Base-by-base conservation (phyloP, 2,329 filamentous ascomycete genomes). In the Apiospora malaysiana region DNA sequence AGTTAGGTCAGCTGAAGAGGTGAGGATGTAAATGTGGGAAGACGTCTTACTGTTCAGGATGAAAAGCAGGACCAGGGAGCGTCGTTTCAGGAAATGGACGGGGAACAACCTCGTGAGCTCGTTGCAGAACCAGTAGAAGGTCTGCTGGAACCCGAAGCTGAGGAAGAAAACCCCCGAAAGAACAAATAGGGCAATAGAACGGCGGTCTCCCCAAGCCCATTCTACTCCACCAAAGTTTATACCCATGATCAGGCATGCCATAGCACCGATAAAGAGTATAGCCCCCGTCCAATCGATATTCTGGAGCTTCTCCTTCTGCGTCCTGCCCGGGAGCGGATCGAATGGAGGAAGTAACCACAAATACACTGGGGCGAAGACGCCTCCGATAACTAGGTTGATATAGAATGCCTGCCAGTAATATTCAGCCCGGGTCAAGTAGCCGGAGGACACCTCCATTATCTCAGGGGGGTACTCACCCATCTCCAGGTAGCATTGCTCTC, bases 351-450 rank as follows among this genome's bases (percentile, higher is more conserved):
- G 70, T 18, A 75, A 45, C 40, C 81, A 77, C 14, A 82, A 23
- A 68, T 75, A 81, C 2, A 83, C 83, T 10, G 78, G 78, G 0
- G 72, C 70, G 16, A 74, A 75, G 49, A 82, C 77, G 40, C 74
- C 84, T 8, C 79, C 87, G 0, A 86, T 82, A 63, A 86, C 78
- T 0, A 90, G 80, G 73, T 90, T 90, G 79, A 90, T 85, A 74
- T 91, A 91, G 71, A 86, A 87, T 0, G 79, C 79, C 82, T n/a
- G n/a, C n/a, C n/a, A n/a, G n/a, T n/a, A n/a, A n/a, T n/a, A n/a
- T n/a, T n/a, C n/a, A n/a, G n/a, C n/a, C n/a, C n/a, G n/a, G n/a
- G n/a, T n/a, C n/a, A n/a, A n/a, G n/a, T n/a, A n/a, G n/a, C n/a
- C n/a, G n/a, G n/a, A n/a, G n/a, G n/a, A n/a, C n/a, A n/a, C n/a